These are phyloP conservation scores for Plenodomus lindquistii DNA, from an alignment of 2,329 filamentous ascomycete species.

Conservation along the genomic window DNA sequence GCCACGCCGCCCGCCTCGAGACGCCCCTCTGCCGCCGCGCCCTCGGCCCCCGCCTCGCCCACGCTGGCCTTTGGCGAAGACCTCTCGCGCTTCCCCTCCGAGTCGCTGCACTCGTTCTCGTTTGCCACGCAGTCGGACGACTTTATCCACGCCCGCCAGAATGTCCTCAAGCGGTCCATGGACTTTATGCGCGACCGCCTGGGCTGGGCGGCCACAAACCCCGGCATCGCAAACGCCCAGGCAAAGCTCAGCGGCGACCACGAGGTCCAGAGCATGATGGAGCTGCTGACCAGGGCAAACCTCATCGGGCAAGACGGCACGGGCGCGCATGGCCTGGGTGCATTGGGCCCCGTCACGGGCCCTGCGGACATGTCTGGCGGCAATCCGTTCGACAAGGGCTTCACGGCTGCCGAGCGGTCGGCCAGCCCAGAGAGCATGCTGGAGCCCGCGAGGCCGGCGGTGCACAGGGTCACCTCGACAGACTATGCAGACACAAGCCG, in stretches of 20 bases:
- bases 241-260: conserved; percentile 80
- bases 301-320: conserved; percentile 71
- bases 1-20: conserved; percentile 60
- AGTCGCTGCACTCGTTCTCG: conserved; percentile 97
- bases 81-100: conserved; percentile 86
- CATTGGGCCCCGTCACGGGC: conserved; percentile 73
- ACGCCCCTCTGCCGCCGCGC: conserved; percentile 54
- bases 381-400: conserved; percentile 86
- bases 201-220: conserved; percentile 76
- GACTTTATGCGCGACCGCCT: conserved; percentile 96
- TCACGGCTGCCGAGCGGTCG: conserved; percentile 57
- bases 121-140: conserved; percentile 96
- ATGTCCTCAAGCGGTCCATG: conserved; percentile 87
- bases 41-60: conserved; percentile 71
- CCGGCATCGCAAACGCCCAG: conserved; percentile 80
- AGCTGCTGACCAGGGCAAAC: conserved; percentile 80
- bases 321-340: conserved; percentile 52
- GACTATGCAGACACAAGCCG: conserved; percentile 11
- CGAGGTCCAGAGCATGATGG: conserved; percentile 88
- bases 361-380: conserved; percentile 72
- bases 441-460: conserved; percentile 23
- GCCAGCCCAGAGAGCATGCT: conserved; percentile 50
- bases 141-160: conserved; percentile 86
- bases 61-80: conserved; percentile 76
- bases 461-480: conserved; percentile 16